Conservation (phyloP, 176 grass and related monocot genomes). For the Juncus effusus region DNA sequence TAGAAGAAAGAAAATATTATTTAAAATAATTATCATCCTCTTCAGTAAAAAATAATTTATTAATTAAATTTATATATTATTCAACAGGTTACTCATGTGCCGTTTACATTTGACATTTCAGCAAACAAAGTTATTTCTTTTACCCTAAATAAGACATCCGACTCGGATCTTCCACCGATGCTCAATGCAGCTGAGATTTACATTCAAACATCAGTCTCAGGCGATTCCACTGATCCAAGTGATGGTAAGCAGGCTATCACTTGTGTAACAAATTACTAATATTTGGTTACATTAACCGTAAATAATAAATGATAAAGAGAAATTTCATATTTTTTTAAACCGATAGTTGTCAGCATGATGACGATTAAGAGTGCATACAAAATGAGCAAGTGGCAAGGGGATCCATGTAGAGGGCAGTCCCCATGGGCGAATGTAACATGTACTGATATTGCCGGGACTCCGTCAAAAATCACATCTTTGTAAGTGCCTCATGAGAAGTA, state of each 20-base stretch:
- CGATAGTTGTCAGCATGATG: no score
- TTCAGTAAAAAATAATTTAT: conserved; percentile 26
- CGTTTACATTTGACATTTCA: not conserved
- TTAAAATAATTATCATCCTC: not conserved
- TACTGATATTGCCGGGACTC: no score
- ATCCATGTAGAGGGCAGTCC: no score
- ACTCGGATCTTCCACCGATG: conserved; percentile 17
- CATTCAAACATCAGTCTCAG: conserved; percentile 2
- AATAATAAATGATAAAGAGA: no score
- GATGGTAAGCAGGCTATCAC: conserved; percentile 29
- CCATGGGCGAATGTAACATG: no score
- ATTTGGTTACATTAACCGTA: not conserved
- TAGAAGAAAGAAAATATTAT: no score
- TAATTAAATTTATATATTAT: conserved; percentile 5
- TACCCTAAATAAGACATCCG: conserved; percentile 7
- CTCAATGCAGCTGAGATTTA: conserved; percentile 42
- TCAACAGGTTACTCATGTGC: not conserved
- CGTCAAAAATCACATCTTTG: no score
- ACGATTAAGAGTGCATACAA: no score
- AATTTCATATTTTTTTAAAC: no score
- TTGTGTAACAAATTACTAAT: not conserved
- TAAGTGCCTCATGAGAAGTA: no score
- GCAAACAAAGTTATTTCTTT: not conserved
- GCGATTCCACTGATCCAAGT: conserved; percentile 18
- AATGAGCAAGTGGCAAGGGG: no score